Evolutionary conservation across 768 basidiomycete species (phyloP), one percentile per base, ranked within the genome.

Genomic region (Imleria badia): DNA sequence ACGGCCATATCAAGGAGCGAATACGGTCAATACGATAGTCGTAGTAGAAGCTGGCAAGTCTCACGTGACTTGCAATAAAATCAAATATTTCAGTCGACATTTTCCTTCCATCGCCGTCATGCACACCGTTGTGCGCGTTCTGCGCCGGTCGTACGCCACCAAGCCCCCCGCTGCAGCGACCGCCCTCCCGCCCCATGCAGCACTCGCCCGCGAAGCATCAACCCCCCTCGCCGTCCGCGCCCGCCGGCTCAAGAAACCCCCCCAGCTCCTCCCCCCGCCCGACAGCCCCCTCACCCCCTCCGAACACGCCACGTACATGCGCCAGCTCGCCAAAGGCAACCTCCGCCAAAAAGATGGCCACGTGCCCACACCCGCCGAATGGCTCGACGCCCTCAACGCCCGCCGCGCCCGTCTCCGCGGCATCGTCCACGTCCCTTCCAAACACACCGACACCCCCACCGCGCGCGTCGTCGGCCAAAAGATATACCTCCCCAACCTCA

Each of bases 401-500:
- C 78, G 80, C 33, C 79, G 89, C 54, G 76, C 79, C 31, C 82
- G 89, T 19, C 66, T 91, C 46, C 89, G 89, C 60, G 90, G 90
- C 70, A 72, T 86, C 72, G 71, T 84, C 58, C 73, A 73, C 48
- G 72, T 70, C 30, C 73, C 74, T 36, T 70, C 73, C 55, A 52
- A 54, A 9, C 57, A 20, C 68, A 67, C 38, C 61, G 74, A 80
- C 20, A 8, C 7, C 6, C 33, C 17, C 33, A 13, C 4, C 45
- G 74, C 75, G 10, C 74, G 79, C 59, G 81, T 93, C 50, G 80
- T 92, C 51, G 94, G 90, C 50, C 84, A 88, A 62, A 84, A 84
- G 59, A 78, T 97, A 22, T 97, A 94, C 75, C 86, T 98, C 35
- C 94, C 94, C 38, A 96, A 98, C 71, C 78, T 88, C 67, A 71